phyloP scores from a whole-genome alignment of 176 grass and related monocot species.

The Miscanthus lutarioriparius region DNA sequence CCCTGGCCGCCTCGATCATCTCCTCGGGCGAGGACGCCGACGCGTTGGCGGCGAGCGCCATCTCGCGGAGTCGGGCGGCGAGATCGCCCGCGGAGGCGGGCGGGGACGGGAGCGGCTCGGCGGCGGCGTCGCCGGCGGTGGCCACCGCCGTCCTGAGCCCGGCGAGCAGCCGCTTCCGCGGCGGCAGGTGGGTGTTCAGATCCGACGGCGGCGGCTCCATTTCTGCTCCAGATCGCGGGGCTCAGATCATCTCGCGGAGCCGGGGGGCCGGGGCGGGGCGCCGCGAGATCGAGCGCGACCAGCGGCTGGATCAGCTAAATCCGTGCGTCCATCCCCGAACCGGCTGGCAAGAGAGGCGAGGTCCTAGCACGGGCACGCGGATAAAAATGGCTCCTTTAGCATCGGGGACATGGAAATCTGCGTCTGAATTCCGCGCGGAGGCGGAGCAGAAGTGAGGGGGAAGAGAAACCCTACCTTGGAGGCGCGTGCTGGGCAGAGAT shows the following conservation, averaged over 20 bases:
- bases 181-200: conserved; percentile 84
- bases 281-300: background rate
- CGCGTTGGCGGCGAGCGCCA: conserved; percentile 52
- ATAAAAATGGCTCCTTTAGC: conserved; percentile 37
- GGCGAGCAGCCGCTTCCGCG: conserved; percentile 94
- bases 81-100: conserved; percentile 50
- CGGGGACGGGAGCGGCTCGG: conserved; percentile 41
- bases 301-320: conserved; percentile 20
- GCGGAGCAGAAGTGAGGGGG: background rate
- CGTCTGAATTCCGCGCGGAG: background rate
- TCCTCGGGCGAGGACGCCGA: conserved; percentile 60
- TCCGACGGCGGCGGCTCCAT: conserved; percentile 80
- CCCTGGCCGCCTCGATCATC: conserved; percentile 53
- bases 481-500: conserved; percentile 36
- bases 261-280: background rate
- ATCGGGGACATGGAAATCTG: conserved; percentile 25
- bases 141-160: conserved; percentile 63
- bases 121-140: conserved; percentile 27
- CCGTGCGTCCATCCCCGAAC: background rate
- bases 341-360: background rate
- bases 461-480: conserved; percentile 44
- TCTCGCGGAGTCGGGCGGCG: conserved; percentile 55
- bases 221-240: conserved; percentile 35
- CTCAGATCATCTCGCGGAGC: background rate
- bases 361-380: conserved; percentile 14